Percentiles rank a stretch among this genome's conserved stretches.
phyloP scores from a whole-genome alignment of 768 basidiomycete genomes.

The Lactarius evosmus region DNA sequence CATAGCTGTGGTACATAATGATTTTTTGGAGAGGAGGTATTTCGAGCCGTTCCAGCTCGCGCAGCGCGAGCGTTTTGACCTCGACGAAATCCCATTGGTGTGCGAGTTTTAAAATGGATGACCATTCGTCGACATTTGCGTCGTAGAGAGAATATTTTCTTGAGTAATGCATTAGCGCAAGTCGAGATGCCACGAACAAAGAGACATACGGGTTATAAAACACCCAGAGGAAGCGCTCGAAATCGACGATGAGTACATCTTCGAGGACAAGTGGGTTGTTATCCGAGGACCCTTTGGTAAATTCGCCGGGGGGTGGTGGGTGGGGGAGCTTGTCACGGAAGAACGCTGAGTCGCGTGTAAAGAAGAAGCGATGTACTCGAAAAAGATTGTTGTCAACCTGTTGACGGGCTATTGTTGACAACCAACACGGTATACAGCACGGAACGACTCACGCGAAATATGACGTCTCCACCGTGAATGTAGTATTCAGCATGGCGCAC shows the following conservation, averaged over 20 bases:
- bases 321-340: constrained; percentile 31
- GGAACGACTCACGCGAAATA: constrained; percentile 28
- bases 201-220: constrained; percentile 58
- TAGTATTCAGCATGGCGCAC: constrained; percentile 29
- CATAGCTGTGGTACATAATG: constrained; percentile 50
- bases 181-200: background rate
- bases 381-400: constrained; percentile 60
- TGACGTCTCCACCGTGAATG: constrained; percentile 28
- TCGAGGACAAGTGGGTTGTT: constrained; percentile 37
- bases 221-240: constrained; percentile 56
- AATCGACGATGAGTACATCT: constrained; percentile 45
- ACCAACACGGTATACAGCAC: background rate
- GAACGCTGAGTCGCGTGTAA: constrained; percentile 52
- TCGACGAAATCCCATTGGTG: constrained; percentile 54
- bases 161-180: background rate
- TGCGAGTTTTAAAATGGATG: constrained; percentile 50
- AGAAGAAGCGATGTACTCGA: constrained; percentile 60
- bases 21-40: constrained; percentile 55
- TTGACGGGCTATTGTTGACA: background rate
- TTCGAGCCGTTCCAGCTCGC: constrained; percentile 47
- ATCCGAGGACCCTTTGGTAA: constrained; percentile 32
- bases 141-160: constrained; percentile 58
- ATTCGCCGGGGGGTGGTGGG: constrained; percentile 28
- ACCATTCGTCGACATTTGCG: constrained; percentile 52
- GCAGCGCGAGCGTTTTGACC: constrained; percentile 49